These are phyloP conservation scores for Bretschneidera sinensis DNA, from an alignment of 345 rosid species.

Conservation along the genomic window DNA sequence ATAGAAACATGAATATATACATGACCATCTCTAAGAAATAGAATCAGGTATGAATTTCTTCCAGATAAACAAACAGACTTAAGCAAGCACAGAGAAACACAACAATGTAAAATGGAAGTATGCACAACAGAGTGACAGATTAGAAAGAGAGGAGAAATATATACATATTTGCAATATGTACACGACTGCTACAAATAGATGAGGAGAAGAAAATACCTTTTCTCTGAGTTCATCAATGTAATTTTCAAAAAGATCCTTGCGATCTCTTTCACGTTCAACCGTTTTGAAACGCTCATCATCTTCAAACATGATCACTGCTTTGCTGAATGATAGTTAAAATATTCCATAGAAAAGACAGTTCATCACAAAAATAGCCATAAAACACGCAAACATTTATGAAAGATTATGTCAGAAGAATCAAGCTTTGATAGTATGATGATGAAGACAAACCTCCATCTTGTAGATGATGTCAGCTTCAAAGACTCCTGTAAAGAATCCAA, in stretches of 20 bases:
- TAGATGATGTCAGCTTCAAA: conserved; percentile 62
- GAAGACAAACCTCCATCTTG: conserved; percentile 84
- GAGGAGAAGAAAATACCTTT: conserved; percentile 39
- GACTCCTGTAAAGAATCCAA: conserved; percentile 50
- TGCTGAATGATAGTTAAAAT: conserved; percentile 49
- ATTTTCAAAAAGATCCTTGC: conserved; percentile 76
- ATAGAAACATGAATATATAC: too few relatives aligned
- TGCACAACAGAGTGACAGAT: not conserved
- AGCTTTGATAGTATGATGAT: conserved; percentile 11
- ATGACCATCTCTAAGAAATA: too few relatives aligned
- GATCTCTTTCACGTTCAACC: conserved; percentile 85
- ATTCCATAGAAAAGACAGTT: conserved; percentile 19
- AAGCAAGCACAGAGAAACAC: not conserved
- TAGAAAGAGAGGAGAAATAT: conserved; percentile 7
- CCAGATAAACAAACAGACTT: too few relatives aligned
- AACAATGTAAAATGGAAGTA: too few relatives aligned
- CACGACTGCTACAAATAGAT: not conserved
- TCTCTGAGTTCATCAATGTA: conserved; percentile 59
- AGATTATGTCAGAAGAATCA: conserved; percentile 4
- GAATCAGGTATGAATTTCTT: not conserved
- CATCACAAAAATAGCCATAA: conserved; percentile 7
- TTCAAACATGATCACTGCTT: conserved; percentile 65
- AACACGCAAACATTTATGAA: conserved; percentile 10
- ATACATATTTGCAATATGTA: not conserved
- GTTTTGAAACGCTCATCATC: conserved; percentile 83